Evolutionary conservation across 2,329 filamentous ascomycete species (phyloP).

Genomic region (Fusarium pseudonygamai): DNA sequence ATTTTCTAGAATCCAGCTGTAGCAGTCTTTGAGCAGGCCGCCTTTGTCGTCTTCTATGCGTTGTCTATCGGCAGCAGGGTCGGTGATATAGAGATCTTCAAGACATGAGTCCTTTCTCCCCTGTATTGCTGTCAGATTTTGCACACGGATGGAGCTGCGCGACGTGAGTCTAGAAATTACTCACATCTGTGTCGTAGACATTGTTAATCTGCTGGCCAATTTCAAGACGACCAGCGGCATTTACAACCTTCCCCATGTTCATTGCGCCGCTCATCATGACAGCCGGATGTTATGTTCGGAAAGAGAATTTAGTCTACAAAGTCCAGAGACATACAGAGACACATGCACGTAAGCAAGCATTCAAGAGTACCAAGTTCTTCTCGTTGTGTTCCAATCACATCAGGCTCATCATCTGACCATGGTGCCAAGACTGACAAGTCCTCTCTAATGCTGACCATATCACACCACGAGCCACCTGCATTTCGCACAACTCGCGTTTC

Average conservation of each 20-base stretch:
- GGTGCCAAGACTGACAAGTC: neutral
- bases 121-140: fast-evolving
- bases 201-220: neutral
- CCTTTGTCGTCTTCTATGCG: fast-evolving
- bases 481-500: neutral
- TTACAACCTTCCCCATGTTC: neutral
- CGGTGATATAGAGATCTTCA: fast-evolving
- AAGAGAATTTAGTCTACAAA: too few relatives aligned
- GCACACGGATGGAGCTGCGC: too few relatives aligned
- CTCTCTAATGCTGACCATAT: neutral
- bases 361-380: too few relatives aligned
- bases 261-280: neutral
- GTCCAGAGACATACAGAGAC: too few relatives aligned
- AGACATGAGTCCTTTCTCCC: fast-evolving
- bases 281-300: too few relatives aligned
- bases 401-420: fast-evolving
- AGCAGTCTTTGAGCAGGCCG: fast-evolving
- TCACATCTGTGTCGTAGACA: fast-evolving
- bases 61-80: fast-evolving
- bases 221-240: fast-evolving
- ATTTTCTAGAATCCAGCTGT: fast-evolving
- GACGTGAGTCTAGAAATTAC: too few relatives aligned
- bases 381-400: neutral
- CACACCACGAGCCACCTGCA: fast-evolving
- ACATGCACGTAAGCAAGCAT: too few relatives aligned